Evolutionary conservation across 78 protist species (phyloP).

Genomic region (Dictyostelium brefeldianum): DNA sequence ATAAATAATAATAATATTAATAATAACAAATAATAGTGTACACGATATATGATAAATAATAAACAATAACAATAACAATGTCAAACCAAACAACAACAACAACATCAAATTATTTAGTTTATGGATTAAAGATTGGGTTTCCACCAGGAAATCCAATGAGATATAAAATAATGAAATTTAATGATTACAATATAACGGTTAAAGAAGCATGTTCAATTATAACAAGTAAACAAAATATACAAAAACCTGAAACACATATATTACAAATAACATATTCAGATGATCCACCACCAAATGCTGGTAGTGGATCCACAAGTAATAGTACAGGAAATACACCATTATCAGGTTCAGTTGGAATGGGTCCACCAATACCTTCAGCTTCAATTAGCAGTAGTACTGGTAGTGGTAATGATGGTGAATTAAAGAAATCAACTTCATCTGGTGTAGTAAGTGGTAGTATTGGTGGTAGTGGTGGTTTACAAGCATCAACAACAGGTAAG

Average conservation of each 20-base stretch:
- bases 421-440: slow-evolving; percentile 8
- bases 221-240: slow-evolving; percentile 28
- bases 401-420: not conserved
- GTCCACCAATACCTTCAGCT: not conserved
- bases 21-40: not conserved
- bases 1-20: not conserved
- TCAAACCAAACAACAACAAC: not conserved
- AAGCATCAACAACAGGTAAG: not conserved
- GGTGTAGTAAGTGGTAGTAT: not conserved
- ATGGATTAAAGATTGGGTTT: slow-evolving; percentile 72
- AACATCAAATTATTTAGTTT: slow-evolving; percentile 6
- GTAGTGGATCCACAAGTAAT: not conserved
- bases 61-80: not conserved
- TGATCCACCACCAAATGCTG: not conserved
- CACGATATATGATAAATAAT: not conserved
- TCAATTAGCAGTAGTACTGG: not conserved
- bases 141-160: slow-evolving; percentile 39
- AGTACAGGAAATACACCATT: not conserved
- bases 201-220: slow-evolving; percentile 30
- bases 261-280: slow-evolving; percentile 41
- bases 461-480: not conserved
- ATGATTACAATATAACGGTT: slow-evolving; percentile 42
- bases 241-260: slow-evolving; percentile 40
- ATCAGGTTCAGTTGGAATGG: not conserved
- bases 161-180: slow-evolving; percentile 38